Percentiles rank a stretch among this genome's conserved stretches.
phyloP scores from a whole-genome alignment of 352 stramenopile species.

The Phytopythium cucurbitacearum region DNA sequence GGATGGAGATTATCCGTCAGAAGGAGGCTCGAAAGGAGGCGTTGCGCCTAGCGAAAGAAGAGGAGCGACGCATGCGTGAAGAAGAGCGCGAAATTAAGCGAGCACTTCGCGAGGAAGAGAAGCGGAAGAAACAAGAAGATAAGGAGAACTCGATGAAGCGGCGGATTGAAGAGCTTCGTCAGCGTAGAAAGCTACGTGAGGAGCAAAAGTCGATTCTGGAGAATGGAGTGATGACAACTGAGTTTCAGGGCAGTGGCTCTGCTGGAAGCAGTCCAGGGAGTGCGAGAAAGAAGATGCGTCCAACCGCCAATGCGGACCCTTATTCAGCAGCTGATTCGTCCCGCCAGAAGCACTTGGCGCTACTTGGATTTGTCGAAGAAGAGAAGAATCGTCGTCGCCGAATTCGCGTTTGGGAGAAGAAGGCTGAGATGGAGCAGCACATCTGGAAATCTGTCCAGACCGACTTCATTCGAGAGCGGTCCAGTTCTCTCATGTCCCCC shows the following conservation, averaged over 20 bases:
- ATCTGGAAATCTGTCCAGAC: conserved; percentile 59
- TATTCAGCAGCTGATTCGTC: conserved; percentile 13
- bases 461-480: conserved; percentile 18
- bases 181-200: conserved; percentile 61
- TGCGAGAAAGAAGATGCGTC: conserved; percentile 11
- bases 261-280: conserved; percentile 1
- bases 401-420: conserved; percentile 51
- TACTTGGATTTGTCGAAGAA: conserved; percentile 70
- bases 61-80: conserved; percentile 61
- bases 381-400: conserved; percentile 56
- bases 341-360: conserved; percentile 46
- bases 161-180: conserved; percentile 61
- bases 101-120: conserved; percentile 65
- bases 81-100: conserved; percentile 71
- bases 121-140: conserved; percentile 61
- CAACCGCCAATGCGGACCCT: conserved; percentile 1
- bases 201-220: conserved; percentile 71
- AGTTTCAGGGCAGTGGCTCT: conserved; percentile 3
- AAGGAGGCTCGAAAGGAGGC: conserved; percentile 70
- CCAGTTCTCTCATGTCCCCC: no score
- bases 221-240: conserved; percentile 55
- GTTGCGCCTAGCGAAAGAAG: conserved; percentile 50
- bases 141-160: conserved; percentile 73
- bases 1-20: conserved; percentile 52
- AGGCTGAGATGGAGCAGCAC: conserved; percentile 34